phyloP scores from a whole-genome alignment of 73 alveolate genomes.

The Tetrahymena malaccensis region DNA sequence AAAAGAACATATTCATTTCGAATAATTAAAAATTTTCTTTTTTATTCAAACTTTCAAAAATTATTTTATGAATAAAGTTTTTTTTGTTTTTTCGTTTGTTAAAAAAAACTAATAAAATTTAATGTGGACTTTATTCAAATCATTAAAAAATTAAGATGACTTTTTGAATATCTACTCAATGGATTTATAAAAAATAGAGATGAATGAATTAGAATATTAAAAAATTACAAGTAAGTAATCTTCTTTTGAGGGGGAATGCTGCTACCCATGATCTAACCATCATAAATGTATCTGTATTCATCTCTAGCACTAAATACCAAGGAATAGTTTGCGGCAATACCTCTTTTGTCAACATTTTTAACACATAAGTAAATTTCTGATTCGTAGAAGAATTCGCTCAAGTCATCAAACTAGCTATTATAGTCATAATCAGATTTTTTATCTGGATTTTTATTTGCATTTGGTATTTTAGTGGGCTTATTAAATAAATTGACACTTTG shows the following conservation, averaged over 20 bases:
- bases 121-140: too few species aligned
- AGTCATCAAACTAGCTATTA: neutral
- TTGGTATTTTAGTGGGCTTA: neutral
- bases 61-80: too few species aligned
- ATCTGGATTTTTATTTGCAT: neutral
- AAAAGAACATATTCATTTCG: too few species aligned
- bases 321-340: neutral
- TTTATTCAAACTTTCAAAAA: too few species aligned
- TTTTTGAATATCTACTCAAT: too few species aligned
- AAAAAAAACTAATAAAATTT: too few species aligned
- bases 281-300: neutral
- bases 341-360: neutral
- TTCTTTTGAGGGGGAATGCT: neutral
- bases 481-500: neutral
- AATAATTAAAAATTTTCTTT: too few species aligned
- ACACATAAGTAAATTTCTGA: neutral
- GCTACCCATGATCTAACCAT: neutral
- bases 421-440: neutral
- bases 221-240: neutral
- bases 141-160: too few species aligned
- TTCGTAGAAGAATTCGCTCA: neutral
- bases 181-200: too few species aligned
- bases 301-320: neutral
- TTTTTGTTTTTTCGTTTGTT: too few species aligned
- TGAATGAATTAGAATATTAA: too few species aligned